Percentiles rank a stretch among this genome's conserved stretches.
These are phyloP conservation scores for Solanum sitiens DNA, from an alignment of 257 asterid genomes.

Conservation along the genomic window DNA sequence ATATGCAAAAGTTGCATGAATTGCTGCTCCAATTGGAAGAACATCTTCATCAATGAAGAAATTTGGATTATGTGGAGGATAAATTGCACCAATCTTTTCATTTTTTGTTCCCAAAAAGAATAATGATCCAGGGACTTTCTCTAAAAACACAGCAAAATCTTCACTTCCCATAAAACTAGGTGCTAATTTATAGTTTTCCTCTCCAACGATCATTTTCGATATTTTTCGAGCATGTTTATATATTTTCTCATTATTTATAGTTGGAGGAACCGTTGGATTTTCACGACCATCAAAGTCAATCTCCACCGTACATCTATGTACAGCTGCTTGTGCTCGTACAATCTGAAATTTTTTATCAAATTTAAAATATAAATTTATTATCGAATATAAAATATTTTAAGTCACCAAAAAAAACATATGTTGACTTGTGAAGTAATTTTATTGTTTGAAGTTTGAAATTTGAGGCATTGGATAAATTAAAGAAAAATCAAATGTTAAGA, in stretches of 20 bases:
- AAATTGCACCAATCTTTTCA: slow-evolving; percentile 21
- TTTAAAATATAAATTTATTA: not conserved
- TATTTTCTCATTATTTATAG: slow-evolving; percentile 24
- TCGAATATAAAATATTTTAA: not conserved
- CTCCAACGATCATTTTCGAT: slow-evolving; percentile 26
- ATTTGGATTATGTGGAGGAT: slow-evolving; percentile 43
- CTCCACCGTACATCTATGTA: slow-evolving; percentile 22
- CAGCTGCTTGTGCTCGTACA: slow-evolving; percentile 30
- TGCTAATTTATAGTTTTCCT: slow-evolving; percentile 20
- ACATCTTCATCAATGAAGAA: slow-evolving; percentile 43
- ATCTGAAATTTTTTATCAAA: slow-evolving; percentile 4
- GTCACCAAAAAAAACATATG: not conserved
- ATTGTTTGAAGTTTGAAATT: not conserved
- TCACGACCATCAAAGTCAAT: slow-evolving; percentile 30
- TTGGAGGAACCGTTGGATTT: slow-evolving; percentile 39
- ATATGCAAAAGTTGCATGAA: slow-evolving; percentile 41
- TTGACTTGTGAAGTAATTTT: not conserved
- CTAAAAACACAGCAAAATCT: slow-evolving; percentile 44
- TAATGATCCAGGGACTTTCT: slow-evolving; percentile 20
- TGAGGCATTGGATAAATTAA: not conserved
- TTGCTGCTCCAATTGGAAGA: slow-evolving; percentile 47
- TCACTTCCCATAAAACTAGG: slow-evolving; percentile 40
- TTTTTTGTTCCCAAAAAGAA: slow-evolving; percentile 29
- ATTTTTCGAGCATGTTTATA: slow-evolving; percentile 20
- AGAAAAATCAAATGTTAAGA: not conserved